Percentiles rank a stretch among this genome's conserved stretches.
Evolutionary conservation across 2,329 filamentous ascomycete species (phyloP).

Genomic region (Ilyonectria mors-panacis): DNA sequence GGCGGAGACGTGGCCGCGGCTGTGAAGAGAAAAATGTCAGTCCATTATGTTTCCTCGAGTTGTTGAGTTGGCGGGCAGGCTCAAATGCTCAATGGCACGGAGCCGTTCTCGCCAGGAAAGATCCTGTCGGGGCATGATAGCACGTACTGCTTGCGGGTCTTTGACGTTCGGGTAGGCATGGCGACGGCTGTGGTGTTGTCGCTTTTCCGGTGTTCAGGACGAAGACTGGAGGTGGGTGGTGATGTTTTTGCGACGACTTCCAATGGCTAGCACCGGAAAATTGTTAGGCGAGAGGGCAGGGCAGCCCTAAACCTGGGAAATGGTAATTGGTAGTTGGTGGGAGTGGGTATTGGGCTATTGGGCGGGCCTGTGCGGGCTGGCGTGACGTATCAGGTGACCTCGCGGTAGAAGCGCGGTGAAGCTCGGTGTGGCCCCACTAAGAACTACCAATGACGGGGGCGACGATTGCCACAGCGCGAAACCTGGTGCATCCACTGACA

Average conservation of each 20-base stretch:
- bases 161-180: conserved; percentile 82
- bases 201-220: conserved; percentile 58
- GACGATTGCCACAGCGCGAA: conserved; percentile 21
- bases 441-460: conserved; percentile 6
- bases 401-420: conserved; percentile 41
- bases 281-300: conserved; percentile 59
- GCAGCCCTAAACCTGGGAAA: conserved; percentile 55
- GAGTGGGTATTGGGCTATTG: conserved; percentile 9
- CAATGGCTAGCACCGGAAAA: conserved; percentile 52
- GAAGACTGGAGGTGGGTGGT: conserved; percentile 54
- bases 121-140: conserved; percentile 40
- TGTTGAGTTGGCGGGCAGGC: conserved; percentile 35
- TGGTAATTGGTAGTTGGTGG: conserved; percentile 24
- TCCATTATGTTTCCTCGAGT: conserved; percentile 37
- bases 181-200: conserved; percentile 65
- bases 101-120: conserved; percentile 39
- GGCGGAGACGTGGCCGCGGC: conserved; percentile 97
- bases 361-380: conserved; percentile 16
- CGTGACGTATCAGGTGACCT: conserved; percentile 51
- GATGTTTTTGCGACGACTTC: conserved; percentile 56
- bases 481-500: conserved; percentile 13
- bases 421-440: conserved; percentile 39
- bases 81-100: conserved; percentile 31
- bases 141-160: conserved; percentile 85
- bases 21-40: conserved; percentile 58